Evolutionary conservation across 768 basidiomycete species (phyloP).

Genomic region (Thelephora ganbajun): DNA sequence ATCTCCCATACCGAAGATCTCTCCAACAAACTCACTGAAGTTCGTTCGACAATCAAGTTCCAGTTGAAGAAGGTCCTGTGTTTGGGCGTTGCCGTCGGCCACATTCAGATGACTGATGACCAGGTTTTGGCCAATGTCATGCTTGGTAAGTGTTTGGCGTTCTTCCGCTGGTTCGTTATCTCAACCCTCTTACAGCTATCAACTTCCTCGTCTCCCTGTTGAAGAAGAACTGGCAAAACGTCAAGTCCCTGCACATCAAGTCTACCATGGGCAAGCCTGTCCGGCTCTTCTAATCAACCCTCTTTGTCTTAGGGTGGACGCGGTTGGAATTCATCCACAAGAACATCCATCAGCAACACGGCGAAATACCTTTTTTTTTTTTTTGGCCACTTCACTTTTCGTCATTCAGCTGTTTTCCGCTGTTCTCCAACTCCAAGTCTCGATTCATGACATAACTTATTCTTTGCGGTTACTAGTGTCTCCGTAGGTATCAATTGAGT

Average conservation of each 20-base stretch:
- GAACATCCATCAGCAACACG: not conserved
- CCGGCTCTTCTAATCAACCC: constrained; percentile 67
- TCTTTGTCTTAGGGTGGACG: constrained; percentile 2
- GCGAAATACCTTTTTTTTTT: constrained; percentile 2
- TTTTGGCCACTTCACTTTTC: too few species aligned
- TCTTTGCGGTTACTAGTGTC: too few species aligned
- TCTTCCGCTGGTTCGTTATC: constrained; percentile 1
- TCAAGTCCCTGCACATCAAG: constrained; percentile 98
- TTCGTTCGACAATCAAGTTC: constrained; percentile 99
- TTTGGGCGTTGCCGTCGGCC: constrained; percentile 96
- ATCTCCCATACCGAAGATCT: constrained; percentile 89
- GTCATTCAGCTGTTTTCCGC: too few species aligned
- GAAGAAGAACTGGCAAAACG: constrained; percentile 99
- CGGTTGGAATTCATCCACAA: not conserved
- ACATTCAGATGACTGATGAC: constrained; percentile 95
- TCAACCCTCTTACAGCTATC: constrained; percentile 45
- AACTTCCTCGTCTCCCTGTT: constrained; percentile 99
- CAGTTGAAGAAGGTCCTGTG: constrained; percentile 99
- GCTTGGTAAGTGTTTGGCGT: constrained; percentile 48
- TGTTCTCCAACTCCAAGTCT: too few species aligned
- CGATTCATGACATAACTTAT: too few species aligned
- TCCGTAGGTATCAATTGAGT: too few species aligned
- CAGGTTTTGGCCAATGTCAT: constrained; percentile 96
- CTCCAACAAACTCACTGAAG: constrained; percentile 79
- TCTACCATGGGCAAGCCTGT: constrained; percentile 98